Base-by-base conservation (phyloP, 2,329 filamentous ascomycete species). In the Verticillium dahliae region DNA sequence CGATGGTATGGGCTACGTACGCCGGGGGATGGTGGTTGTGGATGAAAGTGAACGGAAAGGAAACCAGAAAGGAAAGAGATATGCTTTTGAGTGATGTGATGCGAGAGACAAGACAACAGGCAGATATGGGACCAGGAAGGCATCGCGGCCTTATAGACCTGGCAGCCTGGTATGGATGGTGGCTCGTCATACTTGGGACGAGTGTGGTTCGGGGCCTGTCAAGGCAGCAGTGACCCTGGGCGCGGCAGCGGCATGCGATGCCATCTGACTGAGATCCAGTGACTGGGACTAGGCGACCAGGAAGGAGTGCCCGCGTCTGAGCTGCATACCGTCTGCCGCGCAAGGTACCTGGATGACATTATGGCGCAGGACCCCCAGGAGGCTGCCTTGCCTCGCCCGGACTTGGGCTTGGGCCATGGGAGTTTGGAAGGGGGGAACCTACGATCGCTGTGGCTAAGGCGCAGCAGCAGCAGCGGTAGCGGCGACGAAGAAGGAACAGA, bases 81-180 rank as follows among this genome's bases (percentile, higher is more conserved):
- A 57, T 66, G 62, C 66, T 63, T 69, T 60, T 60, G 63, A 63
- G 60, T 63, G 60, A 60, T 64, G 39, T 61, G 65, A 58, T 60
- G 59, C 60, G 58, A 63, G 59, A 58, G 41, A 62, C 57, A 55
- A 64, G 60, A 59, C 60, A 67, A 58, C 60, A 60, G 66, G 65
- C 60, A 65, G 62, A 68, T 68, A 70, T 67, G 65, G 70, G 63
- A 66, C 66, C 66, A 67, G 72, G 72, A 77, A 78, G 79, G 71
- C 74, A 81, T 82, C 76, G 77, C 70, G 81, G 78, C 81, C 81
- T 84, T 84, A 84, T 84, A 84, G 72, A 65, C 69, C 72, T 72
- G 74, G 68, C n/a, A 76, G 74, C 74, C 76, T 77, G 72, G 72
- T 57, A 61, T 56, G 66, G 62, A 63, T 33, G 57, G 6, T 10